Percentiles rank a stretch among this genome's conserved stretches.
Evolutionary conservation across 768 basidiomycete genomes (phyloP).

Genomic region (Lactifluus echinatus): DNA sequence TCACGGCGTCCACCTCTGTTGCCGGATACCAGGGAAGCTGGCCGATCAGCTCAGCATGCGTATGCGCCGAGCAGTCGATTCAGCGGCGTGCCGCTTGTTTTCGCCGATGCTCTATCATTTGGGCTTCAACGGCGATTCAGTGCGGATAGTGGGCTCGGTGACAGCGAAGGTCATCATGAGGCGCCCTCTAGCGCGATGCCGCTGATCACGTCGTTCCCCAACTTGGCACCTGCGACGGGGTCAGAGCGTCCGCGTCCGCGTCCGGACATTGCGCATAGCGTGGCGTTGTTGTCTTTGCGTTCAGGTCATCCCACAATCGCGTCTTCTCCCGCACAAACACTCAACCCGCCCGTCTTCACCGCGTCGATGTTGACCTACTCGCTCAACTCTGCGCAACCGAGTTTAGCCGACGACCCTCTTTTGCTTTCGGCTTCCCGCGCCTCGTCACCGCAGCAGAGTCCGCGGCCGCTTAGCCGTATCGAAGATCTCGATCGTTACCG

Average conservation of each 20-base stretch:
- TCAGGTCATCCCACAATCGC: constrained; percentile 24
- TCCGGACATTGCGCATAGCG: background rate
- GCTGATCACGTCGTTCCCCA: constrained; percentile 13
- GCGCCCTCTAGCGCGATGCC: background rate
- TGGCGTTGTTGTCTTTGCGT: background rate
- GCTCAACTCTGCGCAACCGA: constrained; percentile 8
- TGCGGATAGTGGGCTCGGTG: constrained; percentile 40
- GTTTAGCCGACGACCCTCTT: constrained; percentile 13
- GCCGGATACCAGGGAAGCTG: background rate
- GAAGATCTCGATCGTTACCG: constrained; percentile 69
- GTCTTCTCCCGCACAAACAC: constrained; percentile 24
- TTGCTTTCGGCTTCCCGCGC: constrained; percentile 25
- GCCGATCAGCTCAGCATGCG: constrained; percentile 1
- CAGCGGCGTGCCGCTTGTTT: constrained; percentile 33
- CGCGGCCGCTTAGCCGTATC: constrained; percentile 47
- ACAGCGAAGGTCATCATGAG: constrained; percentile 33
- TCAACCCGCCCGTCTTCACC: constrained; percentile 25
- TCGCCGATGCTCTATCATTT: constrained; percentile 55
- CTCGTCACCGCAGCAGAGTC: constrained; percentile 35
- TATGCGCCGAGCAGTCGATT: constrained; percentile 8
- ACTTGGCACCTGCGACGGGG: background rate
- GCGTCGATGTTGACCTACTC: constrained; percentile 8
- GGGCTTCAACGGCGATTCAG: constrained; percentile 29
- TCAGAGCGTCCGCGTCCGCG: background rate
- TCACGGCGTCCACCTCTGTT: background rate